A percentile compares a stretch with the other conserved stretches of the same genome.
Evolutionary conservation across 192 early-diverging fungal genomes (phyloP).

Genomic region (Rhizophagus clarus): DNA sequence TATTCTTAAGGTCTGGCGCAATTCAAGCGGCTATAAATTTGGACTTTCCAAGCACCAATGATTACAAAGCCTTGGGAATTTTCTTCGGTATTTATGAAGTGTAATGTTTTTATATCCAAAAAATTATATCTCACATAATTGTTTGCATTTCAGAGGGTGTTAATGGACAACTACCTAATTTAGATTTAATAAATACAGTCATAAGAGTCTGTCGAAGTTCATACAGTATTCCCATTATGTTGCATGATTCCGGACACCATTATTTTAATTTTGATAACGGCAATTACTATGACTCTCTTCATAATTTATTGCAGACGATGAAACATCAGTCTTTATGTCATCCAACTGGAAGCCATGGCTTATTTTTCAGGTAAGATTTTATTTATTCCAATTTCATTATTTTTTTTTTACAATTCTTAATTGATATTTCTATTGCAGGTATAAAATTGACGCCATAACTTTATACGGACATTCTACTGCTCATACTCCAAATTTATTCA

Average conservation of each 20-base stretch:
- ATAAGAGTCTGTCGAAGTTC: slow-evolving; percentile 54
- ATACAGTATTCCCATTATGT: slow-evolving; percentile 56
- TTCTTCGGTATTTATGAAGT: slow-evolving; percentile 59
- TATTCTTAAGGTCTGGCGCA: slow-evolving; percentile 64
- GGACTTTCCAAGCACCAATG: slow-evolving; percentile 74
- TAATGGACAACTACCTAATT: slow-evolving; percentile 90
- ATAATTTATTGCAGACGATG: slow-evolving; percentile 58
- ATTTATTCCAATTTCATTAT: not conserved
- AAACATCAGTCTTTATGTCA: slow-evolving; percentile 68
- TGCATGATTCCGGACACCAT: slow-evolving; percentile 53
- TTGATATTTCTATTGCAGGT: slow-evolving; percentile 40
- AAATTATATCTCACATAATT: not conserved
- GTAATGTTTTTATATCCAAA: not conserved
- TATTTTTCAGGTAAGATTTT: slow-evolving; percentile 61
- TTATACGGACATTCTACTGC: slow-evolving; percentile 51
- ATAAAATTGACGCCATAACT: slow-evolving; percentile 80
- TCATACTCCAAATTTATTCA: slow-evolving; percentile 40
- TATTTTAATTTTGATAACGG: slow-evolving; percentile 38
- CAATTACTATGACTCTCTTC: slow-evolving; percentile 47
- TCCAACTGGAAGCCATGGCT: slow-evolving; percentile 68
- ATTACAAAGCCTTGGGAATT: slow-evolving; percentile 69
- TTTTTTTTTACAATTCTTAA: not conserved
- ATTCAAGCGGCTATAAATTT: slow-evolving; percentile 87
- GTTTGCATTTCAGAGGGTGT: slow-evolving; percentile 63
- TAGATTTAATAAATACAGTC: slow-evolving; percentile 85